Evolutionary conservation across 345 rosid genomes (phyloP).

Genomic region (Salix caprea): DNA sequence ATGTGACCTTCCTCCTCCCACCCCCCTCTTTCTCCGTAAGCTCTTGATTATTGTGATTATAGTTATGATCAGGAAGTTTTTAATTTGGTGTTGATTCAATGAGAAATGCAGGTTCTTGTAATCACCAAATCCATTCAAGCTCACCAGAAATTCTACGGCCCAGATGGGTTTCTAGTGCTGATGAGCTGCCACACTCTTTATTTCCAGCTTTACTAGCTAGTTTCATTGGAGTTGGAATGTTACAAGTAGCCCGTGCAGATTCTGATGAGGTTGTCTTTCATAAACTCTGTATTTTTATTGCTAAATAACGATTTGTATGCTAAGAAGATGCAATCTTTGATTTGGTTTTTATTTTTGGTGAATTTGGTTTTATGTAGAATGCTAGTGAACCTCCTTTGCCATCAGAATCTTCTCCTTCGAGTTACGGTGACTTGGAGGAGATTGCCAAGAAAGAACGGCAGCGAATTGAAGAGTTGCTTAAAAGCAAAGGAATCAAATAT

Average conservation of each 20-base stretch:
- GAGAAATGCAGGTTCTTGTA: constrained; percentile 28
- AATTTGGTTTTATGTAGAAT: constrained; percentile 33
- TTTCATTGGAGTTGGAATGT: constrained; percentile 49
- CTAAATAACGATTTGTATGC: not conserved
- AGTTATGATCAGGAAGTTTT: too few relatives aligned
- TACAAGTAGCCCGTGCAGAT: constrained; percentile 65
- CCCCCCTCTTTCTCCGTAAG: constrained; percentile 28
- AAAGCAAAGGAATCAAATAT: constrained; percentile 44
- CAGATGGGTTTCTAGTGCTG: constrained; percentile 7
- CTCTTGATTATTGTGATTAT: not conserved
- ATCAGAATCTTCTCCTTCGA: constrained; percentile 42
- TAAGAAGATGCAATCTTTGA: not conserved
- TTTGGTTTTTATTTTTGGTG: not conserved
- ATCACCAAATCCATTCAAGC: constrained; percentile 14
- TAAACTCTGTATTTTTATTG: too few relatives aligned
- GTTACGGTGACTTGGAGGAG: constrained; percentile 49
- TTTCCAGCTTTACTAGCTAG: constrained; percentile 48
- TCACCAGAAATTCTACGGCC: constrained; percentile 20
- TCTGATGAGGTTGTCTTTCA: constrained; percentile 49
- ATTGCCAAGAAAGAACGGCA: constrained; percentile 62
- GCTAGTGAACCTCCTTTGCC: constrained; percentile 37
- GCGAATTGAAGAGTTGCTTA: constrained; percentile 58
- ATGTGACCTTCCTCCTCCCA: constrained; percentile 14
- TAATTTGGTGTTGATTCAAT: too few relatives aligned
- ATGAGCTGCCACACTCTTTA: constrained; percentile 6